Base-by-base conservation (phyloP, 345 rosid species). In the Conringia planisiliqua region DNA sequence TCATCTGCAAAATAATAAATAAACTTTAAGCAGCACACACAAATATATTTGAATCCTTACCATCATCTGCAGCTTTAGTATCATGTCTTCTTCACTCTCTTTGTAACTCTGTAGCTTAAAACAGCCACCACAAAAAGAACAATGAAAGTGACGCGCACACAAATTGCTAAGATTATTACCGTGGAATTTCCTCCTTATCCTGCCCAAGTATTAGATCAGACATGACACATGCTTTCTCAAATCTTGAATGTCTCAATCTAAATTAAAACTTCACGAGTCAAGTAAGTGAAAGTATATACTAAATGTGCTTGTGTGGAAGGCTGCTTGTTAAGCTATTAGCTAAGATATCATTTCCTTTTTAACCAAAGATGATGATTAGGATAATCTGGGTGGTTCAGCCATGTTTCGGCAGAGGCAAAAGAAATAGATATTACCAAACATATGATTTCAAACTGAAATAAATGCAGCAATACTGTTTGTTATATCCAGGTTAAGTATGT, bases 131-230 rank as follows among this genome's bases (percentile, higher is more conserved):
- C 52, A 16, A 86, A 73, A 59, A 74, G 26, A 26, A 54, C 12
- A 64, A 55, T 12, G 20, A 67, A 76, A 18, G 50, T 17, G 44
- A 75, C 10, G 9, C 82, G 75, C 38, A 59, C 79, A 40, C 61
- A 75, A 39, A 82, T 73, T 26, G 84, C 81, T 0, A 80, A 14
- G 33, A 79, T 80, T 27, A 30, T 58, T 6, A 58, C 50, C 0
- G 35, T 29, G 54, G 84, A 67, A 2, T 18, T 22, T 17, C 35
- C 44, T 13, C 73, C 18, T 65, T 64, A 29, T 26, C 76, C 87
- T 82, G 85, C 62, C 38, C 14, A 13, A 48, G 40, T 40, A 32
- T 33, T 33, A 24, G 16, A 59, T 30, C 24, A 32, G 10, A 43
- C 32, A 59, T 46, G 58, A 43, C 40, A 10, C 13, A 58, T 12